Percentiles rank a stretch among this genome's conserved stretches.
phyloP scores from a whole-genome alignment of 2,329 filamentous ascomycete species.

The Pseudogymnoascus sp. region DNA sequence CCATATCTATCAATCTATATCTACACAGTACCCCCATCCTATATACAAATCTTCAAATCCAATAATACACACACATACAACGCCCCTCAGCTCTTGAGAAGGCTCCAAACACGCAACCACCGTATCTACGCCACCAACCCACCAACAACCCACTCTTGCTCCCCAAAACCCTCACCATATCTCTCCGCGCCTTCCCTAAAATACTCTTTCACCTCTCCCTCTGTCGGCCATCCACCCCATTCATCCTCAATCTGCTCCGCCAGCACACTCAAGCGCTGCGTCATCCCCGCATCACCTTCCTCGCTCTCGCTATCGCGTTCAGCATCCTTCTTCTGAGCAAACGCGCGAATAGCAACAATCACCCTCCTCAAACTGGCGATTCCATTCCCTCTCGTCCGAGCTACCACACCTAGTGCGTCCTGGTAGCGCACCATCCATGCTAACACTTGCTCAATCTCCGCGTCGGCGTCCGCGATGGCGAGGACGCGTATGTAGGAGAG shows the following conservation, averaged over 20 bases:
- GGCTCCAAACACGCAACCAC: neutral
- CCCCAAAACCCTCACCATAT: neutral
- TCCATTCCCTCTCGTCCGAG: conserved; percentile 16
- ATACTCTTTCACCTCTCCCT: conserved; percentile 14
- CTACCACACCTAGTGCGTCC: conserved; percentile 21
- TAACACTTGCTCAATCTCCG: conserved; percentile 48
- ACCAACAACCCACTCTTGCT: neutral
- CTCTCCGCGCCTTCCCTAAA: neutral
- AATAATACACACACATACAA: neutral
- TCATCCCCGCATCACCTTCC: neutral
- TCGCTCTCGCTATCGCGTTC: neutral
- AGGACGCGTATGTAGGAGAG: conserved; percentile 57
- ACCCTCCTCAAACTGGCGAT: conserved; percentile 14
- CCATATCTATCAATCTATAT: neutral
- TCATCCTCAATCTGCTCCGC: conserved; percentile 16
- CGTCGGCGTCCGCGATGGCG: conserved; percentile 50
- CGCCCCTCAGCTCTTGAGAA: conserved; percentile 1
- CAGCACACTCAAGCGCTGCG: conserved; percentile 10
- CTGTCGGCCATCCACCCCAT: conserved; percentile 25
- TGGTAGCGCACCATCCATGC: conserved; percentile 50
- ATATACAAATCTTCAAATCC: neutral
- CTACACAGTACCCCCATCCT: neutral
- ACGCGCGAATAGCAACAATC: conserved; percentile 20
- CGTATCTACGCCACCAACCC: neutral
- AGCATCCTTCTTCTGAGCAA: conserved; percentile 10